phyloP scores from a whole-genome alignment of 164 flowering plant genomes.

The Vitis rupestris region DNA sequence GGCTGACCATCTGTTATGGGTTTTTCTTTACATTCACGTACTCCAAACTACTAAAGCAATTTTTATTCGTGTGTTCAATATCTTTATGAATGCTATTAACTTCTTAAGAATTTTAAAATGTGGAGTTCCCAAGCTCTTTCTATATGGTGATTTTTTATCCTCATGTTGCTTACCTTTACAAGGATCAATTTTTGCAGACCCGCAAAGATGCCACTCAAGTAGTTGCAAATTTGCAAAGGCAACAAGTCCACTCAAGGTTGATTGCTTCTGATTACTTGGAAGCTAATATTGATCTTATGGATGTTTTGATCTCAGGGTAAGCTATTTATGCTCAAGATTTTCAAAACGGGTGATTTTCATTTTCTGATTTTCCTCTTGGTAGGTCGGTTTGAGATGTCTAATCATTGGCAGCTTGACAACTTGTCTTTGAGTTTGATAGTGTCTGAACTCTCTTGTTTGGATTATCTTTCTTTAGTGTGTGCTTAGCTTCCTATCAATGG shows the following conservation, averaged over 20 bases:
- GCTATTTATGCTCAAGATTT: slow-evolving; percentile 13
- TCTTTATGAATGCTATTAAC: no score
- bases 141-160: not conserved
- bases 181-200: slow-evolving; percentile 45
- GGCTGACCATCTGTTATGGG: not conserved
- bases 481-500: no score
- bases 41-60: not conserved
- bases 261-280: slow-evolving; percentile 98
- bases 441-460: no score
- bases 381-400: not conserved
- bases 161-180: slow-evolving; percentile 6
- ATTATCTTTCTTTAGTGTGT: no score
- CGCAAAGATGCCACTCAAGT: slow-evolving; percentile 98
- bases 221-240: slow-evolving; percentile 96
- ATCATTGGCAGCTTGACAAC: no score
- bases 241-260: slow-evolving; percentile 88
- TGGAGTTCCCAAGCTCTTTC: not conserved
- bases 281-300: slow-evolving; percentile 84
- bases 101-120: no score
- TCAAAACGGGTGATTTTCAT: not conserved
- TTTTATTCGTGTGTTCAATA: no score
- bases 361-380: not conserved
- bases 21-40: not conserved
- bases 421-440: no score
- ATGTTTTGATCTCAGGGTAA: slow-evolving; percentile 73